Conservation (phyloP, 345 rosid genomes). For the Alliaria petiolata region DNA sequence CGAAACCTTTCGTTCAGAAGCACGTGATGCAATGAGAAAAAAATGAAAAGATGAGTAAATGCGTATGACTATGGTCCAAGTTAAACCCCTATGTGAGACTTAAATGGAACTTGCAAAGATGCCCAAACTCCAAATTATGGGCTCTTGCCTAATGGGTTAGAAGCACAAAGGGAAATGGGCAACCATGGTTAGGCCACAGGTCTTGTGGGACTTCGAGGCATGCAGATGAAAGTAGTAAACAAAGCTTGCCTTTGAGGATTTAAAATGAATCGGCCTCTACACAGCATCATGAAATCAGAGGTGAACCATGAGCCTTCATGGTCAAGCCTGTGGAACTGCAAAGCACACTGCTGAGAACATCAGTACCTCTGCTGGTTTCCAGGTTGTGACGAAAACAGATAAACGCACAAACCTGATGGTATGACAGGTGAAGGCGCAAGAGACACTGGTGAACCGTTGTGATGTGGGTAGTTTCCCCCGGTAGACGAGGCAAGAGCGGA, state of each 20-base stretch:
- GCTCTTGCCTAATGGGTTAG: conserved; percentile 39
- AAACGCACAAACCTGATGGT: conserved; percentile 62
- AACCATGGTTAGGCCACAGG: conserved; percentile 94
- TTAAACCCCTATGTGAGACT: conserved; percentile 57
- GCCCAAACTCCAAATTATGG: conserved; percentile 46
- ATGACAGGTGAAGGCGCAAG: conserved; percentile 76
- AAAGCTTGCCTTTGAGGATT: conserved; percentile 23
- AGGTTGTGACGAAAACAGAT: not conserved
- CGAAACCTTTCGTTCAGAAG: conserved; percentile 42
- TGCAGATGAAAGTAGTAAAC: conserved; percentile 25
- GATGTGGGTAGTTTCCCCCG: conserved; percentile 62
- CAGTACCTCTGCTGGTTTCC: conserved; percentile 38
- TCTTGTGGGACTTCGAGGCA: conserved; percentile 42
- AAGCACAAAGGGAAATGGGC: conserved; percentile 33
- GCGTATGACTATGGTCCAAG: conserved; percentile 36
- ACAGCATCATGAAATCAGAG: conserved; percentile 67
- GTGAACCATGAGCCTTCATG: conserved; percentile 51
- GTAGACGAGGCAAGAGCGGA: conserved; percentile 50
- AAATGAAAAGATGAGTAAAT: conserved; percentile 30
- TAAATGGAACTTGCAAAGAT: conserved; percentile 41
- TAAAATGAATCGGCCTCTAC: conserved; percentile 29
- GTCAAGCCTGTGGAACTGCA: conserved; percentile 98
- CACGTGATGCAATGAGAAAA: conserved; percentile 32
- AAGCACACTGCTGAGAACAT: conserved; percentile 92
- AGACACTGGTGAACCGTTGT: conserved; percentile 72